Evolutionary conservation across 2,329 filamentous ascomycete species (phyloP), one percentile per base, ranked within the genome.

Genomic region (Talaromyces pinophilus): DNA sequence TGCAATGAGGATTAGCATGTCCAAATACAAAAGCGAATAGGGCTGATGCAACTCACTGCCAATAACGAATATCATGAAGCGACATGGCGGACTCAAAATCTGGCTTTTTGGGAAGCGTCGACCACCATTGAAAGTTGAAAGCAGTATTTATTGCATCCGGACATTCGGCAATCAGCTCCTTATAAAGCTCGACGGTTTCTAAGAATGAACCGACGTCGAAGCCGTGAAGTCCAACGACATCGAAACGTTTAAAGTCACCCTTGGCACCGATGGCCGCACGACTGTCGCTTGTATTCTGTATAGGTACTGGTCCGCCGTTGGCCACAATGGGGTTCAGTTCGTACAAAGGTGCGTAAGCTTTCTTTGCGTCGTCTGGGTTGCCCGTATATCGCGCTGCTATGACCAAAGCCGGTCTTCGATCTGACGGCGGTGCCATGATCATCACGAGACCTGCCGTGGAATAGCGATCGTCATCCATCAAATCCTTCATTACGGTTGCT

Each of bases 71-170:
- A 30, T 52, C 48, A 30, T 52, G 48, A 52, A 52, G 48, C 25
- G 48, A 52, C 48, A 52, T 52, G 5, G 48, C 48, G 8, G 48
- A 52, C 22, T 52, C 48, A 30, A 52, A 52, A 7, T 52, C 48
- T 17, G 48, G 48, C 5, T 52, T 52, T n/a, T 22, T 52, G 22
- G 48, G 48, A 15, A 17, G 25, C 25, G 48, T 30, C 22, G 48
- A 52, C 48, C 48, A 52, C 48, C 48, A 52, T 52, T 52, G 48
- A 30, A 52, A 52, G 6, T 52, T 52, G 48, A 52, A 52, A 52
- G 48, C 48, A 6, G 48, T 52, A 28, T 52, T 52, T 6, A 52
- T 52, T 30, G 48, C 48, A 7, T 52, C 48, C 48, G 48, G 48
- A 15, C 48, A 52, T 52, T 52, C 48, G 13, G 22, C 13, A 52